Evolutionary conservation across 768 basidiomycete genomes (phyloP).

Genomic region (Phlebiopsis gigantea): DNA sequence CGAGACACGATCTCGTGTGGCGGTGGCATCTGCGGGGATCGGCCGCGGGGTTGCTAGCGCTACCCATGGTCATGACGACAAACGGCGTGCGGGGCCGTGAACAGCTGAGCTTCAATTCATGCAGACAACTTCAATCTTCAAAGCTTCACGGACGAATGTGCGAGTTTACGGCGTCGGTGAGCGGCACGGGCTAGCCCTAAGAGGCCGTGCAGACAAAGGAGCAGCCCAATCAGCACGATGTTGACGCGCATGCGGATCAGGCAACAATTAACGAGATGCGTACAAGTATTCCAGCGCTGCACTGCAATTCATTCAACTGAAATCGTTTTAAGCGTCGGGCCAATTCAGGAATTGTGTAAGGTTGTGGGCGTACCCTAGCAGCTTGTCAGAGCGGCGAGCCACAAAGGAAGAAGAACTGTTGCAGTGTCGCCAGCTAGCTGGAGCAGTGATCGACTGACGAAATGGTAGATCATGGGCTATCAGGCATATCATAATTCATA

Average conservation of each 20-base stretch:
- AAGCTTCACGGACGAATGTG: not conserved
- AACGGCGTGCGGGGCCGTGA: not conserved
- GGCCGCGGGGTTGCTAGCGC: not conserved
- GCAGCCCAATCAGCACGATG: not conserved
- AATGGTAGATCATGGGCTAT: not conserved
- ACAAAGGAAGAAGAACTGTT: not conserved
- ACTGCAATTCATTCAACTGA: too few species aligned
- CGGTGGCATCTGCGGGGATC: slow-evolving; percentile 1
- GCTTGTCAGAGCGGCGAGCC: not conserved
- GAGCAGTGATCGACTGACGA: not conserved
- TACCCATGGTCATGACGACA: not conserved
- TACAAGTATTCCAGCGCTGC: too few species aligned
- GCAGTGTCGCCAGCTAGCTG: not conserved
- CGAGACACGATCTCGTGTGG: not conserved
- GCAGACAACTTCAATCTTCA: not conserved
- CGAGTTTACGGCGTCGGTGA: not conserved
- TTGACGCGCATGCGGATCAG: not conserved
- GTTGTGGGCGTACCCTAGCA: not conserved
- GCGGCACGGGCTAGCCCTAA: not conserved
- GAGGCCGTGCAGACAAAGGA: not conserved
- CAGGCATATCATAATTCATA: too few species aligned
- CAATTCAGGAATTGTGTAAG: not conserved
- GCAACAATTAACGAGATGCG: not conserved
- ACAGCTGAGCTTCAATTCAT: not conserved
- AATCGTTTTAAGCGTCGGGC: not conserved